Conservation (phyloP, 1,284 basidiomycete genomes). For the Ceratobasidium sp. region DNA sequence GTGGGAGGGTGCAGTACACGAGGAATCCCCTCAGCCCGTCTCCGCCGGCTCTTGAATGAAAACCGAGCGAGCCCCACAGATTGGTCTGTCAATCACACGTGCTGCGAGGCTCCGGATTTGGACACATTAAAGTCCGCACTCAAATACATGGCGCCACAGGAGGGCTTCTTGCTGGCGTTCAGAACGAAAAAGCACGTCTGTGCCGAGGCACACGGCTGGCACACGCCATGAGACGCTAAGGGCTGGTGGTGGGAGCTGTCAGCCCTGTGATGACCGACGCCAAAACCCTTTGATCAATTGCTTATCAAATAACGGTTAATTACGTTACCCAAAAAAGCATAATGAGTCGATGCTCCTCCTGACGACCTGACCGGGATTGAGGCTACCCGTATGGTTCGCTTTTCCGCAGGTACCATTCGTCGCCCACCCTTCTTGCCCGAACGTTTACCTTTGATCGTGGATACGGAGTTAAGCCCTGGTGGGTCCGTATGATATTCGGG, state of each 20-base stretch:
- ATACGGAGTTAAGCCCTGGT: too few relatives aligned
- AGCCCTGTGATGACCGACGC: constrained; percentile 10
- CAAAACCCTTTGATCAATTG: constrained; percentile 8
- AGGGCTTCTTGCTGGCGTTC: too few relatives aligned
- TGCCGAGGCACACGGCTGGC: neutral
- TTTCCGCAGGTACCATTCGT: too few relatives aligned
- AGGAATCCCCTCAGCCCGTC: neutral
- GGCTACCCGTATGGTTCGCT: too few relatives aligned
- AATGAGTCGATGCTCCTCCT: too few relatives aligned
- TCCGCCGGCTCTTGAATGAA: constrained; percentile 34
- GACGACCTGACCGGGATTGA: too few relatives aligned
- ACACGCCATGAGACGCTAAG: neutral
- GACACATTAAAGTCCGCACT: constrained; percentile 32
- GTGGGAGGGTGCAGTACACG: constrained; percentile 23
- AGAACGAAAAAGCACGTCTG: too few relatives aligned
- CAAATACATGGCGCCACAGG: too few relatives aligned
- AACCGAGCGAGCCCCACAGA: neutral
- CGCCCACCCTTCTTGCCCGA: too few relatives aligned
- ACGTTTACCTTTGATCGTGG: too few relatives aligned
- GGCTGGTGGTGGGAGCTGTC: neutral
- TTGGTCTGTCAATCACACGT: constrained; percentile 40
- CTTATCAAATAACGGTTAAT: constrained; percentile 16
- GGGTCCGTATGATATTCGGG: too few relatives aligned
- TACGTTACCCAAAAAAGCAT: neutral
- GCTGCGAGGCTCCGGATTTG: constrained; percentile 8